phyloP scores from a whole-genome alignment of 2,329 filamentous ascomycete genomes.

The Claviceps sp. region DNA sequence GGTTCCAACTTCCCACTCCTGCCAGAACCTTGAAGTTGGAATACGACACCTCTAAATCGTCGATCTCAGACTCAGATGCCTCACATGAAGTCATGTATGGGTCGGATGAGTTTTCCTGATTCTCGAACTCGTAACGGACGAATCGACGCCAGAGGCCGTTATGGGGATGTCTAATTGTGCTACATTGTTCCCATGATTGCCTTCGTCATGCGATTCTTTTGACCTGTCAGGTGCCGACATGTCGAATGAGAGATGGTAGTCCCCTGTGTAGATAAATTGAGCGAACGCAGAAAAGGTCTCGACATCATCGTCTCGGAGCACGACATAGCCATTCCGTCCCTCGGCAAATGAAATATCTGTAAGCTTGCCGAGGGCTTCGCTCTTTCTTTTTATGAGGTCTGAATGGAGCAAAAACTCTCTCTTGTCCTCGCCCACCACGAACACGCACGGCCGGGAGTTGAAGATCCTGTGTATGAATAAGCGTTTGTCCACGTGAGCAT shows the following conservation, averaged over 20 bases:
- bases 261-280: neutral
- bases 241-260: neutral
- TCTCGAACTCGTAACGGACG: too few relatives aligned
- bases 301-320: neutral
- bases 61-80: too few relatives aligned
- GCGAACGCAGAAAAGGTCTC: neutral
- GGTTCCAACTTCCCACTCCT: too few relatives aligned
- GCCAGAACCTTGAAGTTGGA: too few relatives aligned
- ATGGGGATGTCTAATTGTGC: too few relatives aligned
- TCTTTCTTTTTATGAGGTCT: neutral
- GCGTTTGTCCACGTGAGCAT: too few relatives aligned
- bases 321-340: neutral
- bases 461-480: neutral
- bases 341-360: neutral
- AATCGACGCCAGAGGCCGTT: too few relatives aligned
- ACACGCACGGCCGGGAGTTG: neutral
- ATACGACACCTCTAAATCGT: too few relatives aligned
- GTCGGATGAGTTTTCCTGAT: too few relatives aligned
- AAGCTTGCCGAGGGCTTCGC: neutral
- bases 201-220: too few relatives aligned
- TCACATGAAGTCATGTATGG: too few relatives aligned
- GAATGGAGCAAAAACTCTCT: neutral
- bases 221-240: neutral
- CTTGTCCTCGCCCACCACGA: neutral
- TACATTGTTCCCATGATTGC: fast-evolving